Evolutionary conservation across 176 grass and related monocot species (phyloP).

Genomic region (Stipa capillata): DNA sequence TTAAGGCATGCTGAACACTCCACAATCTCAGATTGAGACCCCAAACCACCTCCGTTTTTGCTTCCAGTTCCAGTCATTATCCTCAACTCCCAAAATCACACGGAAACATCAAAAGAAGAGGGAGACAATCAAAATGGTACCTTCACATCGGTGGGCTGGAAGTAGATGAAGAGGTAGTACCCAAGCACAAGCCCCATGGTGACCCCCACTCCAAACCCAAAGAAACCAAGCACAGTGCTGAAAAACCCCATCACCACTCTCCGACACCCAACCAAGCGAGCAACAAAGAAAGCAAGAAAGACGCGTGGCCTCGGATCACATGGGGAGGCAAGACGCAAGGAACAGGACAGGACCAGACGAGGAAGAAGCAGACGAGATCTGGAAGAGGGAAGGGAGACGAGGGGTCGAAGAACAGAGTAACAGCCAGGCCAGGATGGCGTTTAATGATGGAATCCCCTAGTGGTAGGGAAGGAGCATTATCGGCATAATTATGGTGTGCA

Average conservation of each 20-base stretch:
- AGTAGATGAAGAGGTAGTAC: constrained; percentile 79
- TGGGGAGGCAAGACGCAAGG: constrained; percentile 4
- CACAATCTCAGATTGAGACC: background rate
- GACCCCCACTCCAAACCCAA: constrained; percentile 60
- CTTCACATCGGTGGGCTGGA: constrained; percentile 70
- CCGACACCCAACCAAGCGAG: background rate
- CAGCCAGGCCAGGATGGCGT: background rate
- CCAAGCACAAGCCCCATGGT: constrained; percentile 48
- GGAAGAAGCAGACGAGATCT: constrained; percentile 23
- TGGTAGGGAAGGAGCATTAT: constrained; percentile 8
- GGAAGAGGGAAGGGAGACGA: background rate
- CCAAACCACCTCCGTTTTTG: background rate
- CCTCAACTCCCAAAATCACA: background rate
- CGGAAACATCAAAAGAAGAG: background rate
- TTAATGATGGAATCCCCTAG: background rate
- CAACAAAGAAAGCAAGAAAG: background rate
- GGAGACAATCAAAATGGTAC: constrained; percentile 25
- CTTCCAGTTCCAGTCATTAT: background rate
- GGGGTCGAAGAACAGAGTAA: background rate
- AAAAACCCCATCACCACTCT: constrained; percentile 54
- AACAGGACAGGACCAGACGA: background rate
- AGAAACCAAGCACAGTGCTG: constrained; percentile 52
- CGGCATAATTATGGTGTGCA: background rate
- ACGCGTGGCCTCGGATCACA: constrained; percentile 13
- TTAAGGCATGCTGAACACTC: background rate